phyloP scores from a whole-genome alignment of 179 eudicot genomes.

The Beta macrorhiza region DNA sequence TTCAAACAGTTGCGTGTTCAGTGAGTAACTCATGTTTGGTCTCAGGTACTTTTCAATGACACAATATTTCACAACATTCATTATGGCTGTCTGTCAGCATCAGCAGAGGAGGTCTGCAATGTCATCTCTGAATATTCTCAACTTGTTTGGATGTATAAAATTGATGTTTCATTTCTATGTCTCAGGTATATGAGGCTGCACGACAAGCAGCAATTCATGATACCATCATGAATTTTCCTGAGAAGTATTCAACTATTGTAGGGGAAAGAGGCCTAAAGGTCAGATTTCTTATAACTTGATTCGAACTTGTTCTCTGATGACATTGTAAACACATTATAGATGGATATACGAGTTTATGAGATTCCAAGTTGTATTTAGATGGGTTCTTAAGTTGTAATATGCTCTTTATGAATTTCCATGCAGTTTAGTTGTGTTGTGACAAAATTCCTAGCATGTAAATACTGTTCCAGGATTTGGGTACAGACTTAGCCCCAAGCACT shows the following conservation, averaged over 20 bases:
- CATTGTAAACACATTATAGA: not conserved
- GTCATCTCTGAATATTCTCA: not conserved
- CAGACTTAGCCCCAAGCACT: not conserved
- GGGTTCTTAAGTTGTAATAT: not conserved
- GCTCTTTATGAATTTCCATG: not conserved
- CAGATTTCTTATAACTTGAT: constrained; percentile 14
- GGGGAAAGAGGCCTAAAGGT: constrained; percentile 99
- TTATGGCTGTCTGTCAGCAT: constrained; percentile 80
- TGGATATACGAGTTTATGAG: not conserved
- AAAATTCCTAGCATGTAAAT: not conserved
- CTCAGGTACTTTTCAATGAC: constrained; percentile 91
- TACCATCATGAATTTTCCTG: constrained; percentile 88
- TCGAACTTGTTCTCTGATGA: not conserved
- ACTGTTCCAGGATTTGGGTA: not conserved
- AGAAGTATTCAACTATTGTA: constrained; percentile 75
- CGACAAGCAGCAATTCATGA: constrained; percentile 89
- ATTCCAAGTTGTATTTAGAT: not conserved
- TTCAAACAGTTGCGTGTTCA: constrained; percentile 11
- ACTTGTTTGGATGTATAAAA: not conserved
- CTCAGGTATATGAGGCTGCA: constrained; percentile 89
- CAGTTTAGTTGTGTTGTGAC: not conserved
- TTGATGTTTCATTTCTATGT: constrained; percentile 3
- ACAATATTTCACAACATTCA: constrained; percentile 93
- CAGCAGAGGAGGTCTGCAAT: constrained; percentile 64
- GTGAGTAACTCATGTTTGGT: constrained; percentile 14